Base-by-base conservation (phyloP, 1,284 basidiomycete genomes). In the Trichosporon faecale region DNA sequence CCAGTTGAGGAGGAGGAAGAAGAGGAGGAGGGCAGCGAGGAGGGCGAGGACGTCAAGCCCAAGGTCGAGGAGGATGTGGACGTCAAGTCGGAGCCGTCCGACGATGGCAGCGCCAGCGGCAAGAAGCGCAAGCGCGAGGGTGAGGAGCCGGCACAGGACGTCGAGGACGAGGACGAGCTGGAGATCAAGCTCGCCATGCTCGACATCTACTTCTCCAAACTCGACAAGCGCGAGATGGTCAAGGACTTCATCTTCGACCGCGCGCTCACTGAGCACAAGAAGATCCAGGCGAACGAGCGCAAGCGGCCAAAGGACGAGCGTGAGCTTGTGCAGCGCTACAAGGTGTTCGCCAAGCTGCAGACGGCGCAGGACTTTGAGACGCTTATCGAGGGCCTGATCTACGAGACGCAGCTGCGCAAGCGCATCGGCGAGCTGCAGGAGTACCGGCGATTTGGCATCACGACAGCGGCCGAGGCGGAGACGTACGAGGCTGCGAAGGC, bases 181-280 rank as follows among this genome's bases (percentile, higher is more conserved):
- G 71, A 74, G 69, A 64, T 74, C 64, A 74, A 74, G 69, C 66
- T 72, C 14, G 73, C 73, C n/a, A 40, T 98, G 68, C 85, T 98
- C 73, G 92, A 97, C 79, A 95, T 95, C 86, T 99, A 98, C 85
- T 90, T 90, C 76, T 93, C 94, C 73, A 90, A 92, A 67, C 87
- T 98, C n/a, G 92, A 95, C 74, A 94, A 92, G 83, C 88, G 96
- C 40, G 85, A 90, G 71, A 91, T 94, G 78, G 89, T 88, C 55
- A 99, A 98, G 84, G 89, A 89, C n/a, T 84, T 98, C 71, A 92
- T 99, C 81, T 96, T 95, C 79, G 92, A 98, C 78, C 87, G 96
- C 66, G 94, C 94, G 1, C 83, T 99, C 70, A 86, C 97, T 61
- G 95, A 98, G 78, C 94, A 96, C 81, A 97, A 95, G 83, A 93